Evolutionary conservation across 2,329 filamentous ascomycete species (phyloP), one percentile per base, ranked within the genome.

Genomic region (Aspergillus alliaceus): DNA sequence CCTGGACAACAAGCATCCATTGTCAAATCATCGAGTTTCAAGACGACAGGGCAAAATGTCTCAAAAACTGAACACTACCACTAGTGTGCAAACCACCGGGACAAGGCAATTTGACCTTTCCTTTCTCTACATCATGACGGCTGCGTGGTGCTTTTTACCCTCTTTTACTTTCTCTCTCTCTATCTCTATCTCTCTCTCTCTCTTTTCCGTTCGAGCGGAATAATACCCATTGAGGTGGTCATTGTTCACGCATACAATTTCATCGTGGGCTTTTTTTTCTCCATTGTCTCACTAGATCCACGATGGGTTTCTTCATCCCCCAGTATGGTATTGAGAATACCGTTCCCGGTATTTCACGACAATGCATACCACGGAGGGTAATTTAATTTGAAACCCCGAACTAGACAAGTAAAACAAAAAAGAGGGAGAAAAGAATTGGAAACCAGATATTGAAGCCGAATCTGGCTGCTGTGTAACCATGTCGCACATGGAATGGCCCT

Each of bases 11-110:
- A 22, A 25, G 6, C 22, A 14, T 37, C 40, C 27, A 50, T 51
- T 50, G 53, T 44, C 53, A 37, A 55, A 55, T 55, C 53, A 48
- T 18, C 18, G 27, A 22, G 44, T 31, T 15, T 48, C 27, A 47
- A 15, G 9, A 25, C 24, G n/a, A n/a, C n/a, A 11, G 14, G 1
- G 15, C 42, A 1, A 29, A 20, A 6, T 20, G 37, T 35, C 32
- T 35, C 18, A 40, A 22, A 31, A n/a, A n/a, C n/a, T n/a, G n/a
- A n/a, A 48, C 44, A n/a, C 44, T 48, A 14, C 44, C 44, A 48
- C 44, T 48, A 48, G 27, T 48, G 44, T 48, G 44, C 44, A 18
- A 48, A 48, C 44, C 44, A 48, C 18, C 18, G 14, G 27, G 44
- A 47, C 25, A 25, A 47, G 44, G 44, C 44, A 48, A 48, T 48